Conservation (phyloP, 108 stramenopile species). For the Discostella stelligeroides region DNA sequence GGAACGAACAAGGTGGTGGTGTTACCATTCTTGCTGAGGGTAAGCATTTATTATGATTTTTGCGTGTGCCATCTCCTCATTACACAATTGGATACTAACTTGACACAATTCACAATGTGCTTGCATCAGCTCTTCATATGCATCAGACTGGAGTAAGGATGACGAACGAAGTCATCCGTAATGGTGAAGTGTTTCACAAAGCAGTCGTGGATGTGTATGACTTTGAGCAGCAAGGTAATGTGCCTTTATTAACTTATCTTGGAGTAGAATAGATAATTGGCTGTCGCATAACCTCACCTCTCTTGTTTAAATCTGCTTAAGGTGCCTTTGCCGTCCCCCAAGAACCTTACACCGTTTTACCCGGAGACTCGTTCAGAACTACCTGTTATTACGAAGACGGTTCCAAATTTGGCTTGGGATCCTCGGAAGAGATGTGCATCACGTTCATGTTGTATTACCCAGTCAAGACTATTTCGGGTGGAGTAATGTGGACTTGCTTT, state of each 20-base stretch:
- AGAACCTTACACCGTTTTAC: conserved; percentile 39
- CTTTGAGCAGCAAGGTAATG: conserved; percentile 55
- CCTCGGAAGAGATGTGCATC: conserved; percentile 72
- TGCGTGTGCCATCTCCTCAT: too few relatives aligned
- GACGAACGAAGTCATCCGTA: conserved; percentile 51
- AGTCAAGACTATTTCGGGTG: conserved; percentile 1
- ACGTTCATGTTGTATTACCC: conserved; percentile 61
- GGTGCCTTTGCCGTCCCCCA: conserved; percentile 33
- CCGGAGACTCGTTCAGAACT: conserved; percentile 59
- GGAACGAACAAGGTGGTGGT: too few relatives aligned
- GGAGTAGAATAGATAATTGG: neutral
- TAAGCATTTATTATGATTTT: too few relatives aligned
- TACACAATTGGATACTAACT: too few relatives aligned
- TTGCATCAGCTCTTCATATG: conserved; percentile 53
- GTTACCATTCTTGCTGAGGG: conserved; percentile 57
- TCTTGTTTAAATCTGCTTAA: neutral
- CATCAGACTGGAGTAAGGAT: conserved; percentile 50
- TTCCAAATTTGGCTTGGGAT: conserved; percentile 34
- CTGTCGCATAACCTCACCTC: neutral
- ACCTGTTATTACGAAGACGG: conserved; percentile 55
- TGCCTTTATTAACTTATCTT: neutral
- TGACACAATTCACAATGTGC: too few relatives aligned
- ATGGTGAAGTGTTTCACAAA: conserved; percentile 50
- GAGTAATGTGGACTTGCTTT: conserved; percentile 8
- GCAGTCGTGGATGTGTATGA: conserved; percentile 48